Evolutionary conservation across 2,329 filamentous ascomycete species (phyloP), one percentile per base, ranked within the genome.

Genomic region (Hawksworthiomyces lignivorus): DNA sequence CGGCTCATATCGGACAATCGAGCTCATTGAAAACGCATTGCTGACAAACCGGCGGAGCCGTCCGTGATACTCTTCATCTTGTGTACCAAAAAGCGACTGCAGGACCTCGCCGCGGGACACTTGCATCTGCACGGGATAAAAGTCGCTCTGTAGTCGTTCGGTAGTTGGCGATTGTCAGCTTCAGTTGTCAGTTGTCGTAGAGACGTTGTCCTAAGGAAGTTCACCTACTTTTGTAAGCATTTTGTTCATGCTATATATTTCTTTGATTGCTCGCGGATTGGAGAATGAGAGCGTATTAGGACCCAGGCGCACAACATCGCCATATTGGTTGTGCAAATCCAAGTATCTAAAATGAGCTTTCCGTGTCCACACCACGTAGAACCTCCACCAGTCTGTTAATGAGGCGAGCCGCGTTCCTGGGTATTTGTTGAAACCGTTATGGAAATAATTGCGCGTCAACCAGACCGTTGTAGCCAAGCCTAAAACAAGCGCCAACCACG

Each of bases 271-370:
- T 43, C 74, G 74, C 0, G 85, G 83, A 50, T 85, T 73, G 4
- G 80, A 73, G 54, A 90, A 87, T 0, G 82, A 86, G 1, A 90
- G 60, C 0, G 67, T 67, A 47, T 87, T 87, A 1, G 85, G 85
- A 0, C 84, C 85, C 7, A 87, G 60, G 4, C 85, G 72, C 2
- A 90, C 82, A 4, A 89, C 68, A 55, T 85, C 79, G 32, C 85
- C 85, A 62, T 86, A 70, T 51, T 84, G 71, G 14, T 70, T 68
- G 56, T 90, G 85, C 2, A 90, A 66, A 9, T 61, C 67, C 32
- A 82, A 70, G 46, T 84, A 78, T 0, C 81, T 86, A 48, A 75
- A 61, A 48, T 90, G 80, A 7, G 83, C 73, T 28, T 74, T 67
- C 36, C 75, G 70, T 5, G 70, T 68, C 39, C 69, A 77, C 2